Conservation (phyloP, 2,329 filamentous ascomycete genomes). For the Xylaria sp. region DNA sequence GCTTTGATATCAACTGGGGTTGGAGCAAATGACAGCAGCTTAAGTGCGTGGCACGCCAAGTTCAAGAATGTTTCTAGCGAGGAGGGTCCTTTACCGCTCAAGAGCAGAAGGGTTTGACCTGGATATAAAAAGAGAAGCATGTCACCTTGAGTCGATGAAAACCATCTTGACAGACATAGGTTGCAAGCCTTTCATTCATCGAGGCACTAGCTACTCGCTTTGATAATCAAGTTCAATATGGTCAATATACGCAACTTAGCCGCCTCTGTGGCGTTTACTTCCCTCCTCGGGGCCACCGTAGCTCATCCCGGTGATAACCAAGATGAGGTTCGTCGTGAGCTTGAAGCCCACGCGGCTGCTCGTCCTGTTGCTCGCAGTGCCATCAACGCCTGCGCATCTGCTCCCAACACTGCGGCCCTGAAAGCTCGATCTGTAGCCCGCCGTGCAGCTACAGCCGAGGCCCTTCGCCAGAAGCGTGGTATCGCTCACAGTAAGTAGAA, state of each 20-base stretch:
- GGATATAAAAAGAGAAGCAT: slow-evolving; percentile 36
- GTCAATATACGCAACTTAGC: slow-evolving; percentile 44
- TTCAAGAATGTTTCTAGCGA: slow-evolving; percentile 12
- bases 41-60: not conserved
- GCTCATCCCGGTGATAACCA: slow-evolving; percentile 54
- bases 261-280: slow-evolving; percentile 43
- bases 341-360: slow-evolving; percentile 49
- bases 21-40: slow-evolving; percentile 7
- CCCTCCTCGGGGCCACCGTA: slow-evolving; percentile 42
- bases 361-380: slow-evolving; percentile 51
- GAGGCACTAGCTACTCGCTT: slow-evolving; percentile 12
- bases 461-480: slow-evolving; percentile 52
- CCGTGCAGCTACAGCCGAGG: slow-evolving; percentile 51
- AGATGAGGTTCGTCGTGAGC: slow-evolving; percentile 47
- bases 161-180: slow-evolving; percentile 12
- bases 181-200: slow-evolving; percentile 35
- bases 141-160: not conserved
- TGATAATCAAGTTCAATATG: slow-evolving; percentile 38
- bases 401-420: slow-evolving; percentile 51
- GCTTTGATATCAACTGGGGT: slow-evolving; percentile 10
- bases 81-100: slow-evolving; percentile 7
- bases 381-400: slow-evolving; percentile 51
- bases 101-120: slow-evolving; percentile 1
- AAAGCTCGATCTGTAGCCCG: slow-evolving; percentile 52
- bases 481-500: slow-evolving; percentile 43